phyloP scores from a whole-genome alignment of 2,329 filamentous ascomycete genomes.

The Emericellopsis atlantica region DNA sequence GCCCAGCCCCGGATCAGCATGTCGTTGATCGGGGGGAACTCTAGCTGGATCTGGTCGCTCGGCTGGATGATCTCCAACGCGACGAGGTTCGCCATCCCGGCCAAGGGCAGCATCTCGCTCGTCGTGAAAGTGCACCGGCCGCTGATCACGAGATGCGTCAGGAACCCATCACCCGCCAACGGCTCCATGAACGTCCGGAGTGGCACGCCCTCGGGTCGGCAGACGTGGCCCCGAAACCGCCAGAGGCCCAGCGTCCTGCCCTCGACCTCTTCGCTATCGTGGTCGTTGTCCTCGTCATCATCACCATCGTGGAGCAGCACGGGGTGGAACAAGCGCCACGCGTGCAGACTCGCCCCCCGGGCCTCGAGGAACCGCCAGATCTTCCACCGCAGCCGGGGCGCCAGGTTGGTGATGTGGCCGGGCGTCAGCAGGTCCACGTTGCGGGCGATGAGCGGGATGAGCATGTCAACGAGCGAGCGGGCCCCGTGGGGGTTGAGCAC shows the following conservation, averaged over 20 bases:
- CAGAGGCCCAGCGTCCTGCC: slow-evolving; percentile 23
- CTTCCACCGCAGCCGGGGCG: slow-evolving; percentile 18
- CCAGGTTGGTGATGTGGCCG: slow-evolving; percentile 19
- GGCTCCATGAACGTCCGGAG: slow-evolving; percentile 23
- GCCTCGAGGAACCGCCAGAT: slow-evolving; percentile 26
- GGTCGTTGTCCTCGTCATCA: too few species aligned
- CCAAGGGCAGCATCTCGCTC: slow-evolving; percentile 25
- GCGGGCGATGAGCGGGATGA: slow-evolving; percentile 20
- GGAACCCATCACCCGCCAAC: slow-evolving; percentile 22
- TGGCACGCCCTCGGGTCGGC: slow-evolving; percentile 14
- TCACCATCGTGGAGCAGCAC: slow-evolving; percentile 9
- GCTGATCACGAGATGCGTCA: slow-evolving; percentile 26
- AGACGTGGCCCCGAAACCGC: slow-evolving; percentile 25
- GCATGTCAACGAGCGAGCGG: slow-evolving; percentile 24
- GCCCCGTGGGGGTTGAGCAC: slow-evolving; percentile 13
- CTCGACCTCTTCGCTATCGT: slow-evolving; percentile 15
- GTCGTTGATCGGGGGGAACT: slow-evolving; percentile 27
- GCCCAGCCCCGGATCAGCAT: slow-evolving; percentile 33
- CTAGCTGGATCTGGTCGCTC: slow-evolving; percentile 9
- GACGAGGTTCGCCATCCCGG: slow-evolving; percentile 30
- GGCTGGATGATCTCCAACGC: slow-evolving; percentile 33
- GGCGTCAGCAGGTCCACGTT: slow-evolving; percentile 21
- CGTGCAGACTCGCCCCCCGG: slow-evolving; percentile 21
- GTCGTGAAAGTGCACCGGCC: slow-evolving; percentile 19
- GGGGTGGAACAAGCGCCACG: slow-evolving; percentile 25